Base-by-base conservation (phyloP, 1,284 basidiomycete genomes). In the Peniophora sp. region DNA sequence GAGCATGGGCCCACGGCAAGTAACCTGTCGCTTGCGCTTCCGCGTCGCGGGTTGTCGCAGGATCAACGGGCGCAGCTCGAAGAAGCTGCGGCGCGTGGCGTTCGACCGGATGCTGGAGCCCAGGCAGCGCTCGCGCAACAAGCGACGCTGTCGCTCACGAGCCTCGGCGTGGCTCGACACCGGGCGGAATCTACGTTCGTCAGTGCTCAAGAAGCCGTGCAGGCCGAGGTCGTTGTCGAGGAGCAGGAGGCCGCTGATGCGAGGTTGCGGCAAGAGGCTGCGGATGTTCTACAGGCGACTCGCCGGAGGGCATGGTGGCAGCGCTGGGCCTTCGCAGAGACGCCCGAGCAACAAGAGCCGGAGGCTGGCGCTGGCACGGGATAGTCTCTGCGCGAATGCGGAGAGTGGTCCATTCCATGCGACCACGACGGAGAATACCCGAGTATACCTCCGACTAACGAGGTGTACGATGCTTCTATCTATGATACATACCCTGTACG, bases 211-310 rank as follows among this genome's bases (percentile, higher is more conserved):
- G 73, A 80, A 53, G 84, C 82, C 11, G 81, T 88, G 41, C 70
- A 76, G 47, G 73, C 75, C 43, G 83, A 86, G 58, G 78, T 83
- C 27, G 69, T 85, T 48, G 81, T 76, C 34, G 84, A 88, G 61
- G 84, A 86, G 62, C 69, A 73, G 50, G 69, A 75, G 24, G 82
- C 75, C 3, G 66, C 76, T n/a, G 70, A 71, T 36, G 70, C 77
- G 54, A 70, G 78, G 44, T 58, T 78, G 48, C 69, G 76, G 54
- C 72, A 74, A 50, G 82, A 85, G 61, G 64, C 74, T 54, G 72
- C 68, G n/a, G 76, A 82, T 57, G 74, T 69, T 24, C 67, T 73
- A 41, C 45, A 50, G 54, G 70, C 70, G 57, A 66, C 70, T 23
- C 68, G 66, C 49, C 66, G 67, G 37, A 75, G 73, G 52, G 76